These are phyloP conservation scores for Aspergillus tamarii DNA, from an alignment of 2,329 filamentous ascomycete species.

Conservation along the genomic window DNA sequence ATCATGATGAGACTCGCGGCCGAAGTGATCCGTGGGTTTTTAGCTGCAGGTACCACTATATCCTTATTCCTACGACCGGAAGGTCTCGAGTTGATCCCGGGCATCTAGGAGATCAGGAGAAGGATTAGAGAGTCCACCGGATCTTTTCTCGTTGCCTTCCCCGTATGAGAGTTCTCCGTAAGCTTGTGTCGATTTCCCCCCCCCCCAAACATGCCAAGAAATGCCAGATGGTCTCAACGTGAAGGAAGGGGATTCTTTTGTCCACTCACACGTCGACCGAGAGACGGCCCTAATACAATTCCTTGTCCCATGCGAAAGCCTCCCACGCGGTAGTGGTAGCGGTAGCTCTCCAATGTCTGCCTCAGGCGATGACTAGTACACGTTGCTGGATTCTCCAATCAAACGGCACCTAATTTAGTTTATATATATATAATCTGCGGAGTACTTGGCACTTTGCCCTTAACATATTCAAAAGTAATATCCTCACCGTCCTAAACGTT, in stretches of 20 bases:
- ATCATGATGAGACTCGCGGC: slow-evolving; percentile 3
- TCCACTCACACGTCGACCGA: slow-evolving; percentile 1
- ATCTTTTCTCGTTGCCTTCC: no score
- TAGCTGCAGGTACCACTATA: background rate
- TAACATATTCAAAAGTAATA: background rate
- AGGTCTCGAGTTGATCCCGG: background rate
- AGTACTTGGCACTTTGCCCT: background rate
- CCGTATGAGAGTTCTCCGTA: background rate
- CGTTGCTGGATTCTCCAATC: background rate
- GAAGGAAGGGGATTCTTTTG: slow-evolving; percentile 10
- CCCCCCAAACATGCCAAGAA: slow-evolving; percentile 33
- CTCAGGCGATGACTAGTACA: slow-evolving; percentile 4
- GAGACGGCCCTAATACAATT: background rate
- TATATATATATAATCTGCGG: slow-evolving; percentile 10
- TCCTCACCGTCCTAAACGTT: background rate
- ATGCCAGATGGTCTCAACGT: slow-evolving; percentile 39
- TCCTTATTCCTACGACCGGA: background rate
- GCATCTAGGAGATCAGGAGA: no score
- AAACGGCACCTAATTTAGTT: slow-evolving; percentile 8
- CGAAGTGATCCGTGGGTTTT: background rate
- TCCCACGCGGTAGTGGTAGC: no score
- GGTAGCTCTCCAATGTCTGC: background rate
- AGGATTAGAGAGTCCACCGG: no score
- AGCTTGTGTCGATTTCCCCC: slow-evolving; percentile 18
- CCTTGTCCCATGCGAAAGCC: background rate